Base-by-base conservation (phyloP, 1,284 basidiomycete species). In the Ustilago hordei region DNA sequence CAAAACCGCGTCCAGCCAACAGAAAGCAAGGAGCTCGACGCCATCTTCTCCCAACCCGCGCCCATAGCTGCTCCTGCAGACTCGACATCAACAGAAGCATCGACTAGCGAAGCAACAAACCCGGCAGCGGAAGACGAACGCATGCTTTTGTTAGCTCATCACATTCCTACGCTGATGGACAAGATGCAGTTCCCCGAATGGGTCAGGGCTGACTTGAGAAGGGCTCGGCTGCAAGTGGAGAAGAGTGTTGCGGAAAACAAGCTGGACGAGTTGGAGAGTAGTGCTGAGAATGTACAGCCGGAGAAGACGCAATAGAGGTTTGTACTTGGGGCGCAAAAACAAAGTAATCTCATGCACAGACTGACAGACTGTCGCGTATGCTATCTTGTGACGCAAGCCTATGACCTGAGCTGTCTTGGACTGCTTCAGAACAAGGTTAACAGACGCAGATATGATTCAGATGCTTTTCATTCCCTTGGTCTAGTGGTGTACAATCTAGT, bases 11-110 rank as follows among this genome's bases (percentile, higher is more conserved):
- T 85, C 13, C 68, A 72, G 8, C 76, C 81, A 1, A 75, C 70
- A 43, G 70, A 83, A 23, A 77, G 76, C 61, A 57, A 66, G 23
- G 67, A 78, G 31, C 65, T 84, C 17, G 83, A 83, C 39, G 48
- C 54, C 31, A 78, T 78, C 64, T 78, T 78, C 43, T 36, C 64
- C 2, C 61, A 65, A 28, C 38, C 56, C 28, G n/a, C 66, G 1
- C 55, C 70, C 15, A 61, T 64, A 19, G 13, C 48, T 2, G 47
- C 70, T 7, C 61, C 70, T 28, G 17, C 43, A 2, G 43, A 41
- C 8, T 13, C 69, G 2, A 19, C 55, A 32, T 3, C 48, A 0
- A 50, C 64, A 19, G 69, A 72, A 36, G 53, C 57, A 31, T 54
- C 64, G 3, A 43, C 17, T 8, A 54, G 60, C 6, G 28, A 48